Conservation (phyloP, 2,329 filamentous ascomycete species). For the Thermomyces lanuginosus region DNA sequence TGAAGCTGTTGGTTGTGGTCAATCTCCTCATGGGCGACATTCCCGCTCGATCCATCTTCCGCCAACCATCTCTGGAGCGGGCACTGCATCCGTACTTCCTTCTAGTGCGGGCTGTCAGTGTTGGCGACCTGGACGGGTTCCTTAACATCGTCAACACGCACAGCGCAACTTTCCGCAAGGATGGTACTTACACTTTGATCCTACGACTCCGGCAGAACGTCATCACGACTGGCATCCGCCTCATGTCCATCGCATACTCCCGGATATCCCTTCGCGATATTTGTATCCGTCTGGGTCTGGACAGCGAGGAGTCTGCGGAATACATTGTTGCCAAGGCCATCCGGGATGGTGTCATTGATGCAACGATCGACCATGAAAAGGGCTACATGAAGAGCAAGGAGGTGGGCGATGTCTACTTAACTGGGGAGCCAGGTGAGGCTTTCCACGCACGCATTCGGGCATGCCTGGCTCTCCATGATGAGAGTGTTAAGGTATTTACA, state of each 20-base stretch:
- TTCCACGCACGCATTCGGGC: conserved; percentile 95
- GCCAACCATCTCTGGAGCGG: conserved; percentile 70
- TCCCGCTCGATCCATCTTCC: conserved; percentile 85
- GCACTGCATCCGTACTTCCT: conserved; percentile 85
- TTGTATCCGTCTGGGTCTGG: conserved; percentile 81
- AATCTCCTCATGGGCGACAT: conserved; percentile 98
- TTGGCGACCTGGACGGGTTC: conserved; percentile 92
- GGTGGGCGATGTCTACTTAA: conserved; percentile 87
- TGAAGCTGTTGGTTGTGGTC: conserved; percentile 89
- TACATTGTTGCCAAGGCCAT: conserved; percentile 99
- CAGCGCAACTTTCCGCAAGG: conserved; percentile 71
- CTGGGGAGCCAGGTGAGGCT: conserved; percentile 83
- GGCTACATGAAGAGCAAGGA: conserved; percentile 99
- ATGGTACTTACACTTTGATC: conserved; percentile 90
- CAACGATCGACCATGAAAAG: conserved; percentile 78
- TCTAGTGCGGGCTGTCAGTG: conserved; percentile 84
- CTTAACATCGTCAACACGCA: conserved; percentile 70
- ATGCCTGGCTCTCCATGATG: conserved; percentile 81
- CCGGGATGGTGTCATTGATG: conserved; percentile 91
- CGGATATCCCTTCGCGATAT: conserved; percentile 94
- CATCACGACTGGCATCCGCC: conserved; percentile 97
- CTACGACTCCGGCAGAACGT: conserved; percentile 92
- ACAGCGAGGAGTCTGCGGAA: conserved; percentile 92
- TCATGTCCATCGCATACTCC: conserved; percentile 97
- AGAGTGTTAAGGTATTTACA: conserved; percentile 73